A percentile compares a stretch with the other conserved stretches of the same genome.
phyloP scores from a whole-genome alignment of 139 green algal genomes.

The Picochlorum sp. region DNA sequence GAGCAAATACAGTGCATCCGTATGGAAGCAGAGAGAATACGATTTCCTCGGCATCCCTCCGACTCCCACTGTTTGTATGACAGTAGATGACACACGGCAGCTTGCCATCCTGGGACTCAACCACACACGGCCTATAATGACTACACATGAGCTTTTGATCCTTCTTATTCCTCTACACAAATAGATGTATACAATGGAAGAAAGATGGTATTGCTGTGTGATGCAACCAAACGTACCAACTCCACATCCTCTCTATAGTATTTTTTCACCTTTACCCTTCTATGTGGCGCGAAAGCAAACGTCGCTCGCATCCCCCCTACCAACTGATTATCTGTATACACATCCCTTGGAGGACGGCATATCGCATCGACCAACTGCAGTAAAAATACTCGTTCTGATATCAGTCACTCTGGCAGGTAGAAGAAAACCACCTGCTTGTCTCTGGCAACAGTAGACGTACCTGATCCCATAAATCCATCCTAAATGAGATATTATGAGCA shows the following conservation, averaged over 20 bases:
- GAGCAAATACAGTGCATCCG: constrained; percentile 66
- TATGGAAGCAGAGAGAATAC: constrained; percentile 63
- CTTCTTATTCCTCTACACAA: constrained; percentile 52
- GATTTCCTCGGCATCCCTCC: constrained; percentile 73
- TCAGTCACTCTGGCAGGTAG: not conserved
- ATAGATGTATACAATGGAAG: no score
- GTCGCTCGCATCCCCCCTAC: constrained; percentile 34
- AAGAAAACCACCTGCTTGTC: not conserved
- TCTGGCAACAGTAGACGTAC: not conserved
- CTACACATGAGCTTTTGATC: constrained; percentile 61
- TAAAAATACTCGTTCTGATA: not conserved
- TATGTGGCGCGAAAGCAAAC: constrained; percentile 34
- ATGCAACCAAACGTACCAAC: constrained; percentile 2
- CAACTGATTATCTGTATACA: constrained; percentile 45
- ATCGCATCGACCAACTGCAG: constrained; percentile 56
- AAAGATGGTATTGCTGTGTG: not conserved
- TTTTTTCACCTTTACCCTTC: constrained; percentile 9
- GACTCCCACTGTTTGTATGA: constrained; percentile 81
- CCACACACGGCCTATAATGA: constrained; percentile 51
- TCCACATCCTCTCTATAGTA: constrained; percentile 31
- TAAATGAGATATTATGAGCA: not conserved
- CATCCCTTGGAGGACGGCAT: constrained; percentile 68
- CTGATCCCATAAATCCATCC: constrained; percentile 3
- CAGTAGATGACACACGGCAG: constrained; percentile 77
- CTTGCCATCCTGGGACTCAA: constrained; percentile 27